Evolutionary conservation across 192 early-diverging fungal genomes (phyloP), one percentile per base, ranked within the genome.

Genomic region (Coemansia erecta): DNA sequence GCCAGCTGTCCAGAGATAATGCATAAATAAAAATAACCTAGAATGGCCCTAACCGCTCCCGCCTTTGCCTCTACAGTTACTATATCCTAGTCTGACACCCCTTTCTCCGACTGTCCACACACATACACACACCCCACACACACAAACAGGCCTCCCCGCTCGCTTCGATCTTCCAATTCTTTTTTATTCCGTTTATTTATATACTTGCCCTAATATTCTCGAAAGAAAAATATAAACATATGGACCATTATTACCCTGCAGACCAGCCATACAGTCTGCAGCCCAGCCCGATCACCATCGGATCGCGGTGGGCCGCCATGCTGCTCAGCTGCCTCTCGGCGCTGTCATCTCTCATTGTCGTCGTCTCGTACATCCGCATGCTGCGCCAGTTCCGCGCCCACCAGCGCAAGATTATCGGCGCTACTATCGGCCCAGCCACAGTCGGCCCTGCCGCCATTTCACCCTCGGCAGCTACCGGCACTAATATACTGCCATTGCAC

Each of bases 311-410:
- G 12, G 74, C 74, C 0, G 64, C 63, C 31, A 77, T 77, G 15
- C 53, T 60, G 11, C 61, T 71, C 11, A 77, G 65, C 68, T 64
- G 48, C 39, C 33, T 77, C 37, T 77, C 74, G 1, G 68, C 64
- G 0, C 31, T 70, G 35, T 63, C 68, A 0, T 77, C 74, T 9
- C 58, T 71, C 0, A 23, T 77, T 2, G 74, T 77, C 4, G 52
- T 77, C 3, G 33, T 71, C 8, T 77, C 74, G 3, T 77, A 71
- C 39, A 57, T 66, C 8, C 68, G 68, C 19, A 63, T 61, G 31
- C 53, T 68, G 13, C 23, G 62, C 2, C 56, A 56, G 43, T 70
- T 68, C 21, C 68, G 68, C 4, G 64, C 74, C 1, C 74, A 77
- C 41, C 74, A 77, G 31, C 68, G 68, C 26, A 61, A 48, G 43